Evolutionary conservation across 2,329 filamentous ascomycete species (phyloP), one percentile per base, ranked within the genome.

Genomic region (Aurifilum marmelostoma): DNA sequence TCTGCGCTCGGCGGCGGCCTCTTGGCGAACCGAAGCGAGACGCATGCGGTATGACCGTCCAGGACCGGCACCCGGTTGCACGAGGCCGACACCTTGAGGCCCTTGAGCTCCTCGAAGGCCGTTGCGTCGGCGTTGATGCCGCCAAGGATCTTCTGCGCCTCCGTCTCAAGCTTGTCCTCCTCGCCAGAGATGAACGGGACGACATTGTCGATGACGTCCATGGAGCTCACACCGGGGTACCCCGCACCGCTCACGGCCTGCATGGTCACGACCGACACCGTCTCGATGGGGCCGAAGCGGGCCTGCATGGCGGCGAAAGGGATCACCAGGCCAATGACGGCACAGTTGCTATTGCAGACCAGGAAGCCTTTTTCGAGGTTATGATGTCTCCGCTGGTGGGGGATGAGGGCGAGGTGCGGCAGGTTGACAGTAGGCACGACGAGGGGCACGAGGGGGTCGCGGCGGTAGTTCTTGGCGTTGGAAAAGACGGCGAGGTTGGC

Each of bases 291-390:
- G 59, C 95, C 96, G 76, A 98, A 97, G 75, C 88, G 89, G 65
- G 90, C 88, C 79, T 97, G 92, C 47, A 98, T 88, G 21, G 95
- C 95, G 14, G 94, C 94, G 77, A 97, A 95, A 32, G 96, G 96
- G 72, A 97, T 97, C 71, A 97, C 95, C 69, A 98, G 89, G 62
- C 95, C 95, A 75, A 98, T 97, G 76, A 97, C 95, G 68, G 95
- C 95, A 82, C 96, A 99, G 83, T 98, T 98, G 73, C 93, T 97
- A 84, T 98, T 98, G 87, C 95, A 98, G 71, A 97, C 93, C 50
- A 98, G 83, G 83, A 98, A 97, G 32, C 96, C 96, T 81, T 92
- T 94, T 72, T 91, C 84, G 59, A 97, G 85, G 37, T 84, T 83
- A 79, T 92, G 88, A 58, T 91, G 85, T 77, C 88, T 85, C 72